phyloP scores from a whole-genome alignment of 2,329 filamentous ascomycete genomes.

The Botrytis tulipae region DNA sequence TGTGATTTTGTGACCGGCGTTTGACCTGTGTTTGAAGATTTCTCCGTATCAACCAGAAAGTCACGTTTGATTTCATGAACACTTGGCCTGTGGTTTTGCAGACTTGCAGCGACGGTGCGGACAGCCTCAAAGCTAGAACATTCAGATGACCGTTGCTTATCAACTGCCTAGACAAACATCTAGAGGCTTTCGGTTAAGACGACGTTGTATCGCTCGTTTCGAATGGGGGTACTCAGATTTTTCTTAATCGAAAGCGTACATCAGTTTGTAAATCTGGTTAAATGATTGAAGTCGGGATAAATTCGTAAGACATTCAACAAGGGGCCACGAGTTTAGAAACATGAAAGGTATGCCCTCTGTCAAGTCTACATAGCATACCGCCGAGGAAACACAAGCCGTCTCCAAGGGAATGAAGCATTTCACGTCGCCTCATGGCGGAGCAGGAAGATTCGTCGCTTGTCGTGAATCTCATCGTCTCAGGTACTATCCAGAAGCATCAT shows the following conservation, averaged over 20 bases:
- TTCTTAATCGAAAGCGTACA: background rate
- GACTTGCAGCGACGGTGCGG: background rate
- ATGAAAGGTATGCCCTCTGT: background rate
- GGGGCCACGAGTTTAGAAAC: background rate
- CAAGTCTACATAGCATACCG: background rate
- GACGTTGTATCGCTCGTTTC: background rate
- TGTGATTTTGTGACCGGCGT: background rate
- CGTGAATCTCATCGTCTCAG: constrained; percentile 2
- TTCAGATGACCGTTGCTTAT: background rate
- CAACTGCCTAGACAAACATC: background rate
- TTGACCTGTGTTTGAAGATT: background rate
- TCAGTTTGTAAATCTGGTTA: background rate
- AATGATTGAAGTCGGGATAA: background rate
- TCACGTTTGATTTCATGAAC: background rate
- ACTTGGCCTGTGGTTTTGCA: constrained; percentile 10
- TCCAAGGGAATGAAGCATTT: background rate
- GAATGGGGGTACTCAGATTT: background rate
- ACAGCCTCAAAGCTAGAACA: constrained; percentile 3
- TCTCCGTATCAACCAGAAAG: background rate
- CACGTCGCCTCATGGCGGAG: background rate
- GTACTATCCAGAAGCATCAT: background rate
- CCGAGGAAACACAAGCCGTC: background rate
- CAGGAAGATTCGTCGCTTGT: background rate
- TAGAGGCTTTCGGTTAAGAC: background rate
- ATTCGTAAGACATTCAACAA: background rate